Percentiles rank a stretch among this genome's conserved stretches.
Conservation (phyloP, 768 basidiomycete species). For the Tephrocybe sp. region DNA sequence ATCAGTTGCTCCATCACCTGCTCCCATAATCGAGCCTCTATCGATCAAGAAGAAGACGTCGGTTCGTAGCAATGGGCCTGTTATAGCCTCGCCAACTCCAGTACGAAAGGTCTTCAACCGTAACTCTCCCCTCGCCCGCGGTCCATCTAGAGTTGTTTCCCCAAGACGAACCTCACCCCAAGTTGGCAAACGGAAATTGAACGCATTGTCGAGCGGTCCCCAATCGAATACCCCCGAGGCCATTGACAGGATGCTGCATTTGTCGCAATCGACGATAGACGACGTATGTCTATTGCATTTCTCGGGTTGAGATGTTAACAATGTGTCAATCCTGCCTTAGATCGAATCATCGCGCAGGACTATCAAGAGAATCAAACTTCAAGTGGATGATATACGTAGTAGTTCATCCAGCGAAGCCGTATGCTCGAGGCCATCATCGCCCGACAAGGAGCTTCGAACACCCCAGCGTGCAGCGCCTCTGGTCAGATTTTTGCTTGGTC, state of each 20-base stretch:
- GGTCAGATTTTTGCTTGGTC: slow-evolving; percentile 28
- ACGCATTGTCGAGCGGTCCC: slow-evolving; percentile 22
- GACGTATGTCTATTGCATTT: slow-evolving; percentile 48
- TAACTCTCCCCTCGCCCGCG: slow-evolving; percentile 51
- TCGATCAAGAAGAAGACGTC: slow-evolving; percentile 86
- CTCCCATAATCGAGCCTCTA: slow-evolving; percentile 64
- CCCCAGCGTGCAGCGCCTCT: slow-evolving; percentile 42
- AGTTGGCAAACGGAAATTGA: slow-evolving; percentile 35
- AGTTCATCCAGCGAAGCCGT: slow-evolving; percentile 26
- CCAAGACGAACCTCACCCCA: slow-evolving; percentile 57
- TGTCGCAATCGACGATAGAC: slow-evolving; percentile 55
- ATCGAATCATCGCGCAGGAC: slow-evolving; percentile 67
- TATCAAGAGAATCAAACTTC: slow-evolving; percentile 73
- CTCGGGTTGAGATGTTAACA: not conserved
- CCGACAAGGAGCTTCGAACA: slow-evolving; percentile 51
- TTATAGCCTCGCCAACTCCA: slow-evolving; percentile 34
- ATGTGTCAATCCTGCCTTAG: slow-evolving; percentile 32
- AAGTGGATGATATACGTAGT: slow-evolving; percentile 47
- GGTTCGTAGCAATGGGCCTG: slow-evolving; percentile 40
- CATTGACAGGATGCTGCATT: slow-evolving; percentile 43
- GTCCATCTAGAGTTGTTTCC: slow-evolving; percentile 40
- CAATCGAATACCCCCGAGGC: slow-evolving; percentile 31
- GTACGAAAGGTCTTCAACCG: slow-evolving; percentile 41
- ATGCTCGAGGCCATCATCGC: slow-evolving; percentile 49
- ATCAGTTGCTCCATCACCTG: slow-evolving; percentile 27